Conservation (phyloP, 2,329 filamentous ascomycete species). For the Botrytis cinerea region DNA sequence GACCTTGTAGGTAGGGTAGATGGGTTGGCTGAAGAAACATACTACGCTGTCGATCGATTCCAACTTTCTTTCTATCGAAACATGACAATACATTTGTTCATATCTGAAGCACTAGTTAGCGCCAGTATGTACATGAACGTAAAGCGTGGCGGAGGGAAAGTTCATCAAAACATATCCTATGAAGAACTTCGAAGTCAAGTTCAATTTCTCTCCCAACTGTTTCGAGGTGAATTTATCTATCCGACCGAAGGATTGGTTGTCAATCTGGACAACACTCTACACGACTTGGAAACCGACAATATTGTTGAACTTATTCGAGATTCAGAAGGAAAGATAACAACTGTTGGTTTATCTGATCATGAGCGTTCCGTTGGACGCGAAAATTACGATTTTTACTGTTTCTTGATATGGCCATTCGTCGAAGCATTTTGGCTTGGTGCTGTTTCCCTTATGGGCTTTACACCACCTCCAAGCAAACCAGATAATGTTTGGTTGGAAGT, state of each 20-base stretch:
- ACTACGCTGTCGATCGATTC: conserved; percentile 92
- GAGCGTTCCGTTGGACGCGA: conserved; percentile 82
- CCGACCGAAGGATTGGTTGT: conserved; percentile 77
- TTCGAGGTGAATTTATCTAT: conserved; percentile 97
- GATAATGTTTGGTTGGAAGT: conserved; percentile 77
- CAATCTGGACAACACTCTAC: conserved; percentile 80
- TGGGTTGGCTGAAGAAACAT: conserved; percentile 85
- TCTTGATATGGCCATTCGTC: conserved; percentile 97
- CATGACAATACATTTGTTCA: conserved; percentile 98
- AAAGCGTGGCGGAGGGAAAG: conserved; percentile 84
- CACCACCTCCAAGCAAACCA: conserved; percentile 59
- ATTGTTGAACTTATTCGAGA: conserved; percentile 70
- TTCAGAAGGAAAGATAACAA: conserved; percentile 57
- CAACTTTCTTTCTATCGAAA: conserved; percentile 98
- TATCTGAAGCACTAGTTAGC: conserved; percentile 87
- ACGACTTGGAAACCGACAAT: conserved; percentile 73
- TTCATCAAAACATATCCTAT: conserved; percentile 77
- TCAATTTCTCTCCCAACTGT: conserved; percentile 86
- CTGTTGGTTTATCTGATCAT: conserved; percentile 71
- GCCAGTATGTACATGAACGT: conserved; percentile 87
- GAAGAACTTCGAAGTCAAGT: conserved; percentile 75
- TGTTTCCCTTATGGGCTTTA: conserved; percentile 82
- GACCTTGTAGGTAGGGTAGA: conserved; percentile 80
- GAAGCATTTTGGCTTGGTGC: conserved; percentile 92
- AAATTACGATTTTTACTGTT: conserved; percentile 98